A percentile compares a stretch with the other conserved stretches of the same genome.
Conservation (phyloP, 257 asterid genomes). For the Catharanthus roseus region DNA sequence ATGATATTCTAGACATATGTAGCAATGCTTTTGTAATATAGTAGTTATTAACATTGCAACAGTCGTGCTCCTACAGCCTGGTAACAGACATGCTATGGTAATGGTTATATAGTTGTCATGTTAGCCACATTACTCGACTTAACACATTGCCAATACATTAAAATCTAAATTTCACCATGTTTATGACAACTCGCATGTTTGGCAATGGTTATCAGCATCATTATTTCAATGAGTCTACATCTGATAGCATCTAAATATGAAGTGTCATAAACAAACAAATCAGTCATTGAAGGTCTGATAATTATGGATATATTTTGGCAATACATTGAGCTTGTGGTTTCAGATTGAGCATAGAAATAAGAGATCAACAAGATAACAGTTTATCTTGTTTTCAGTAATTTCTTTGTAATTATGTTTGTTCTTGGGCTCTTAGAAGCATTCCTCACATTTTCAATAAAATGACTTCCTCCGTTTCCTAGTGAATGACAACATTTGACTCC, state of each 20-base stretch:
- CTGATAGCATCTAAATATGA: background rate
- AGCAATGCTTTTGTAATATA: background rate
- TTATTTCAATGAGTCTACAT: too few relatives aligned
- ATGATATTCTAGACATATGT: background rate
- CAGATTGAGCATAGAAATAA: background rate
- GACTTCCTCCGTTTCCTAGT: background rate
- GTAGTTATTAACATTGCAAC: too few relatives aligned
- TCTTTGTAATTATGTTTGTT: background rate
- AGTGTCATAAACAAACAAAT: too few relatives aligned
- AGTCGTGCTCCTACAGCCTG: too few relatives aligned
- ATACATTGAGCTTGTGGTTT: background rate
- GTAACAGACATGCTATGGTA: background rate
- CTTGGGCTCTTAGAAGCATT: background rate
- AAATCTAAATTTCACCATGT: too few relatives aligned
- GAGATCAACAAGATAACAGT: background rate
- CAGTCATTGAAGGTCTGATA: background rate
- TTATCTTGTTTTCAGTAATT: background rate
- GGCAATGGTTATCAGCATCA: too few relatives aligned
- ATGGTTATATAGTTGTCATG: background rate
- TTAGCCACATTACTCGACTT: background rate
- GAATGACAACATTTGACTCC: background rate
- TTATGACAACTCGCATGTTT: too few relatives aligned
- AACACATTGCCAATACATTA: too few relatives aligned
- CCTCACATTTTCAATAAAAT: background rate
- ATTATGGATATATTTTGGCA: background rate